Conservation (phyloP, 1,139 yeast genomes). For the Candida frijolesensis region DNA sequence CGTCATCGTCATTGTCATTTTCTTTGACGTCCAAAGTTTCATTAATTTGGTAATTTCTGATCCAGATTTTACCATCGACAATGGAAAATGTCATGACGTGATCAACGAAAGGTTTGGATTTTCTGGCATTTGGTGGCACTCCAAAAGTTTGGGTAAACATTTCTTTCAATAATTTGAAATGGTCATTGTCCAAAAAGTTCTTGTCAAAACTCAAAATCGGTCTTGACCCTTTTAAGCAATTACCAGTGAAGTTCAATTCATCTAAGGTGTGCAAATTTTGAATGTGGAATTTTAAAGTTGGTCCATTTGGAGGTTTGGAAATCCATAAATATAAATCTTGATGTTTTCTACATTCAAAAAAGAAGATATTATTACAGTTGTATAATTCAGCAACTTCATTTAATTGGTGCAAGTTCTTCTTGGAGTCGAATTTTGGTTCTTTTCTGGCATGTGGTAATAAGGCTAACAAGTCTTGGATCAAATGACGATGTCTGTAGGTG, state of each 20-base stretch:
- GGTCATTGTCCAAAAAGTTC: conserved; percentile 61
- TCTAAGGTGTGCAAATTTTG: conserved; percentile 96
- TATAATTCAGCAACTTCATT: conserved; percentile 96
- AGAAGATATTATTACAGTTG: conserved; percentile 93
- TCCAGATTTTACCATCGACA: conserved; percentile 94
- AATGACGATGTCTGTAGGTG: conserved; percentile 91
- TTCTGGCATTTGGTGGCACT: conserved; percentile 95
- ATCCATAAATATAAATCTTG: conserved; percentile 94
- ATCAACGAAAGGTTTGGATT: conserved; percentile 91
- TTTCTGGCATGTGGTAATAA: conserved; percentile 94
- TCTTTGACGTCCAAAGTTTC: conserved; percentile 60
- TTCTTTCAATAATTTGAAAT: conserved; percentile 78
- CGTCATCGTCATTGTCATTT: conserved; percentile 40
- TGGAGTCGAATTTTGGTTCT: conserved; percentile 94
- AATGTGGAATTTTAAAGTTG: conserved; percentile 89
- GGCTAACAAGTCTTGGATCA: conserved; percentile 76
- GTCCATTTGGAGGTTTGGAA: conserved; percentile 97
- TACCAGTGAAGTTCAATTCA: conserved; percentile 94
- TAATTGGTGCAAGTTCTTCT: conserved; percentile 82
- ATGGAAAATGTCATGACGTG: conserved; percentile 92
- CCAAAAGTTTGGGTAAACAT: conserved; percentile 86
- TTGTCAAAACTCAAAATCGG: conserved; percentile 92
- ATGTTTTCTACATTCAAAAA: conserved; percentile 96
- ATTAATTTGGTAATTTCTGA: conserved; percentile 89
- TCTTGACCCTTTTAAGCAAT: conserved; percentile 93